Evolutionary conservation across 306 rosid genomes (phyloP).

Genomic region (Dalbergia cochinchinensis): DNA sequence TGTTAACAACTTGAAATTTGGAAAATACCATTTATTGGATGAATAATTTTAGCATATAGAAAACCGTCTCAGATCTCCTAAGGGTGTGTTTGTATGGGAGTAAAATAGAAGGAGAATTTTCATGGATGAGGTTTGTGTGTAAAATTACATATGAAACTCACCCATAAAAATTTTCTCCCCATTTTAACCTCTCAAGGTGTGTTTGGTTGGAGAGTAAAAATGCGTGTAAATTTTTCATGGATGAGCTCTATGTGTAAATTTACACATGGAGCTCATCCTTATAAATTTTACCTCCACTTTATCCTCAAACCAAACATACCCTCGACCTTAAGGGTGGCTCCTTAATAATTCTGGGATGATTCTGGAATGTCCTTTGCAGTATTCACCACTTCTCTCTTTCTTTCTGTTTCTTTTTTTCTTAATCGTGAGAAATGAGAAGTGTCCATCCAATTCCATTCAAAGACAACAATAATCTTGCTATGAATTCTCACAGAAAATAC

Average conservation of each 20-base stretch:
- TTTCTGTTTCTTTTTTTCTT: slow-evolving; percentile 14
- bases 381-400: background rate
- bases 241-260: too few relatives aligned
- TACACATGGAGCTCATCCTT: too few relatives aligned
- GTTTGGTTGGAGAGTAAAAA: too few relatives aligned
- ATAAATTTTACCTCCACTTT: too few relatives aligned
- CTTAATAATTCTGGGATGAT: background rate
- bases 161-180: too few relatives aligned
- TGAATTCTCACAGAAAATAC: slow-evolving; percentile 1
- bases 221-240: too few relatives aligned
- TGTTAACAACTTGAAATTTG: slow-evolving; percentile 9
- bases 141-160: too few relatives aligned
- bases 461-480: slow-evolving; percentile 14
- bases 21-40: slow-evolving; percentile 24
- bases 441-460: slow-evolving; percentile 7
- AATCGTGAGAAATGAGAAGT: background rate
- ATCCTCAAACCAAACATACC: too few relatives aligned
- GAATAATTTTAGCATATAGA: slow-evolving; percentile 27
- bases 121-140: too few relatives aligned
- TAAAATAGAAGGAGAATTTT: too few relatives aligned
- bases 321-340: background rate
- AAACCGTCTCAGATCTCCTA: slow-evolving; percentile 12
- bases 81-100: background rate
- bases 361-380: slow-evolving; percentile 6
- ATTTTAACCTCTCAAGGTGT: too few relatives aligned